phyloP scores from a whole-genome alignment of 345 rosid species.

The Eucalyptus caleyi region DNA sequence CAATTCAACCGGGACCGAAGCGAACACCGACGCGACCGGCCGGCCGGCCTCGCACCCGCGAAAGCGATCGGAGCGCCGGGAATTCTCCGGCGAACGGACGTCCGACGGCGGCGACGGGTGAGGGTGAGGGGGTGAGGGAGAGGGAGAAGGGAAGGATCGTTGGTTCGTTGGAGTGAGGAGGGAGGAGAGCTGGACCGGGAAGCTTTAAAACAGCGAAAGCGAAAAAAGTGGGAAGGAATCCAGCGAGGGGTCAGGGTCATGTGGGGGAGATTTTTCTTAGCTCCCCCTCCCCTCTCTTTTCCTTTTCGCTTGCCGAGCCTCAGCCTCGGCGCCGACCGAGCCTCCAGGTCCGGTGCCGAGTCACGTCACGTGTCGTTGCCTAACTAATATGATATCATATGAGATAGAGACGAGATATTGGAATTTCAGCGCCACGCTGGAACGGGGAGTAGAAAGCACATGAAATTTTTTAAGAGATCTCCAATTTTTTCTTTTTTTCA shows the following conservation, averaged over 20 bases:
- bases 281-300: background rate
- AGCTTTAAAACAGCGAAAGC: background rate
- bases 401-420: too few relatives aligned
- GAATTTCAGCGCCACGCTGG: background rate
- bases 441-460: background rate
- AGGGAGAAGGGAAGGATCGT: background rate
- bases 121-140: background rate
- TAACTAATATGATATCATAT: background rate
- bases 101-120: background rate
- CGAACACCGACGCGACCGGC: background rate
- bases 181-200: background rate
- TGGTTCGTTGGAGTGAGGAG: background rate
- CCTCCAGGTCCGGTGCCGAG: background rate
- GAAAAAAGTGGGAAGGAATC: background rate
- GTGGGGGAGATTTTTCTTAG: background rate
- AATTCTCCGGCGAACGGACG: background rate
- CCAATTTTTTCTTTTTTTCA: background rate
- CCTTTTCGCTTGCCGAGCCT: background rate
- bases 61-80: background rate
- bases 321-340: background rate
- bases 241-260: background rate
- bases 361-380: background rate
- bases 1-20: background rate
- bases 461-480: background rate
- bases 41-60: background rate